Base-by-base conservation (phyloP, 495 filamentous ascomycete genomes). In the Penicillium fimorum region DNA sequence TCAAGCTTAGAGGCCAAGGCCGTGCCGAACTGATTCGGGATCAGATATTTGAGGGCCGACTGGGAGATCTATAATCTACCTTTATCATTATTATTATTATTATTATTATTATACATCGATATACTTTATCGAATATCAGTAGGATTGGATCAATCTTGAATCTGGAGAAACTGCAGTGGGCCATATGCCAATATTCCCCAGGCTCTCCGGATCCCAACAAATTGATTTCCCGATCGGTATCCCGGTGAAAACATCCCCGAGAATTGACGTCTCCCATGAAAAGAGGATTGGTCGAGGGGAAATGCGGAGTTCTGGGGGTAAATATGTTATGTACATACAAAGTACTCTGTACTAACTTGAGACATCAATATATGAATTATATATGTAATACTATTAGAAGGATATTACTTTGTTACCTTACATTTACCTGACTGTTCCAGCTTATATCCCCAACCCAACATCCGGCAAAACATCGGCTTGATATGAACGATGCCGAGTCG, bases 221-320 rank as follows among this genome's bases (percentile, higher is more conserved):
- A 9, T 0, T 49, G 47, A 65, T 60, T 60, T 45, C 65, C 62
- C 41, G 35, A 60, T 67, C 40, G 24, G 59, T 58, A 17, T 53
- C 43, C 52, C 65, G 65, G 65, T 67, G 65, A 22, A 62, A 33
- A 41, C 20, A 46, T 53, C 53, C 57, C 44, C 52, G 44, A 35
- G 20, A 15, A 33, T 35, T 44, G 17, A 9, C 38, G 22, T 42
- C 40, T 42, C 40, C 44, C 33, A 47, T 33, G 40, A 11, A 49
- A 37, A 25, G 40, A 47, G 47, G 27, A 11, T 50, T 44, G n/a
- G 20, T 25, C 33, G 51, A 50, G 56, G 56, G 56, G 59, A 42
- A 60, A 57, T 65, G 62, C 59, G 62, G 62, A 65, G 62, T 22
- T 22, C 58, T 56, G 62, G 54, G 50, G 50, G 50, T 22, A 22